phyloP scores from a whole-genome alignment of 2,329 filamentous ascomycete species.

The Colletotrichum abscissum region DNA sequence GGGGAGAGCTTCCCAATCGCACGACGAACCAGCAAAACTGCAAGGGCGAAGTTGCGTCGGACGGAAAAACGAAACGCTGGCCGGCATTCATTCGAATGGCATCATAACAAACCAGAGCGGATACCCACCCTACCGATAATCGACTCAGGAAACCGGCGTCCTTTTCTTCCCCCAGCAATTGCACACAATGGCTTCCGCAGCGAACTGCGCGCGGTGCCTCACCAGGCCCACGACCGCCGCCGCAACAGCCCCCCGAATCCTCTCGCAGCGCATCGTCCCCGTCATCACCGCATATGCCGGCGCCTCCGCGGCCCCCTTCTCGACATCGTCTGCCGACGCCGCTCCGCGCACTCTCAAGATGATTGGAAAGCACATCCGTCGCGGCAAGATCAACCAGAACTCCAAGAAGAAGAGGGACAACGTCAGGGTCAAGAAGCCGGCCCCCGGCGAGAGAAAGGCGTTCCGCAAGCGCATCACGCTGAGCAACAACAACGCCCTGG shows the following conservation, averaged over 20 bases:
- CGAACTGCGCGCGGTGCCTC: conserved; percentile 56
- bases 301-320: conserved; percentile 51
- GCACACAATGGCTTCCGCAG: conserved; percentile 51
- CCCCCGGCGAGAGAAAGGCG: conserved; percentile 85
- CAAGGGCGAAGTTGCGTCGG: conserved; percentile 27
- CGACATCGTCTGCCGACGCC: conserved; percentile 47
- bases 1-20: conserved; percentile 22
- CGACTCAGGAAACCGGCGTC: conserved; percentile 33
- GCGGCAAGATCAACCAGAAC: conserved; percentile 37
- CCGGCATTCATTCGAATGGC: conserved; percentile 15
- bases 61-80: conserved; percentile 6
- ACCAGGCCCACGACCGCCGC: conserved; percentile 46
- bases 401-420: conserved; percentile 60
- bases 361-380: conserved; percentile 36
- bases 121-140: background rate
- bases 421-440: conserved; percentile 65
- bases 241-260: conserved; percentile 31
- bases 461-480: conserved; percentile 90
- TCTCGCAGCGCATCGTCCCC: conserved; percentile 47
- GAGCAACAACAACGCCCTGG: conserved; percentile 92
- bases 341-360: conserved; percentile 33
- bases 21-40: conserved; percentile 25
- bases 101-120: conserved; percentile 3
- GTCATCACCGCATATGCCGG: conserved; percentile 43
- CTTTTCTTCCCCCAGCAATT: background rate